Percentiles rank a stretch among this genome's conserved stretches.
Conservation (phyloP, 2,329 filamentous ascomycete genomes). For the Beauveria scarabaeidicola region DNA sequence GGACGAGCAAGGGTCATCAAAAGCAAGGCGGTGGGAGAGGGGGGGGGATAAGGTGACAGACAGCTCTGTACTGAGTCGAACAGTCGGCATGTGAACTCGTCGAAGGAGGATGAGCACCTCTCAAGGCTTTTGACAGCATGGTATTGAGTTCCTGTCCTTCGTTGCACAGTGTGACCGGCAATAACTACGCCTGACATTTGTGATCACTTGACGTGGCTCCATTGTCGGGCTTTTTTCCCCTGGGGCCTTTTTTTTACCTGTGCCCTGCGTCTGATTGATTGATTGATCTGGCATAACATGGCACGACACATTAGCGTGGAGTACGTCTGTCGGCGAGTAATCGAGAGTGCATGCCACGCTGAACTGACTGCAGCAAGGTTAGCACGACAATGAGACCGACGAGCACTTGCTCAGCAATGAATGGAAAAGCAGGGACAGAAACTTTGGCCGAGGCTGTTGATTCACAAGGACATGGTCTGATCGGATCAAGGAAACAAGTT, state of each 20-base stretch:
- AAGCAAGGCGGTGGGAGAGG: background rate
- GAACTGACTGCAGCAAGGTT: background rate
- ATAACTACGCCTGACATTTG: background rate
- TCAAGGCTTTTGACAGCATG: background rate
- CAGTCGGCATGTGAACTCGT: background rate
- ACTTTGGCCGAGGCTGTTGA: background rate
- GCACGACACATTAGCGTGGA: background rate
- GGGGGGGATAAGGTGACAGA: background rate
- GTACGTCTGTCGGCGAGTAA: background rate
- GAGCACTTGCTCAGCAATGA: background rate
- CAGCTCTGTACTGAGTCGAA: background rate
- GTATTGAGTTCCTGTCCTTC: background rate
- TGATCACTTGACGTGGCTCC: background rate
- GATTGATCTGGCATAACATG: slow-evolving; percentile 4
- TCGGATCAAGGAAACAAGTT: background rate
- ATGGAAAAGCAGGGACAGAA: background rate
- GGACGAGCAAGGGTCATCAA: background rate
- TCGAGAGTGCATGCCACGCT: background rate
- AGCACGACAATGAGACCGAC: background rate
- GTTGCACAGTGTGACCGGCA: background rate
- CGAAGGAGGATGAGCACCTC: background rate
- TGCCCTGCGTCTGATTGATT: slow-evolving; percentile 1
- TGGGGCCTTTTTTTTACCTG: background rate
- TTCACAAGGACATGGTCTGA: background rate
- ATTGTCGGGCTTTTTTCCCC: background rate